A percentile compares a stretch with the other conserved stretches of the same genome.
Evolutionary conservation across 306 rosid genomes (phyloP).

Genomic region (Cucurbita ficifolia): DNA sequence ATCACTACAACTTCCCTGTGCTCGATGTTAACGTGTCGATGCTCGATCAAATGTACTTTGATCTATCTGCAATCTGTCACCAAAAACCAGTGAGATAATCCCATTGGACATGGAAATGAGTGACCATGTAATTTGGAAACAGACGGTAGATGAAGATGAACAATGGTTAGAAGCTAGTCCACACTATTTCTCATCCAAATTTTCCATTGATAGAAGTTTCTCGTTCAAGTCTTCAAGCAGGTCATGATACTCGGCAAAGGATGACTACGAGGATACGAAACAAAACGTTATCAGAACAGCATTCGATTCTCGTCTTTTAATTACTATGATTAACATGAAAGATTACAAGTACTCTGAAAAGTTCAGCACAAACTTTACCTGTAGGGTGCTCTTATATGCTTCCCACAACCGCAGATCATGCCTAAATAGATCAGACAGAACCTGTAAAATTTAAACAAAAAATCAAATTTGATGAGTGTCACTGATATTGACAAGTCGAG

Average conservation of each 20-base stretch:
- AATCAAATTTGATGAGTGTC: conserved; percentile 1
- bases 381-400: conserved; percentile 63
- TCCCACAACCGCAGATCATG: conserved; percentile 75
- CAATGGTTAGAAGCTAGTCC: conserved; percentile 7
- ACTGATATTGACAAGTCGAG: neutral
- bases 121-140: conserved; percentile 12
- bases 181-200: conserved; percentile 22
- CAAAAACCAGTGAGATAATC: neutral
- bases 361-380: conserved; percentile 31
- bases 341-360: neutral
- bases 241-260: conserved; percentile 61
- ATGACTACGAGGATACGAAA: conserved; percentile 37
- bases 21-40: neutral
- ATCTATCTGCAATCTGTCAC: neutral
- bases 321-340: neutral
- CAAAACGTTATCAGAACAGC: neutral
- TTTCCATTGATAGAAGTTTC: conserved; percentile 41
- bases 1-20: neutral
- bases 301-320: neutral
- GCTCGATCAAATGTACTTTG: neutral
- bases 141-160: conserved; percentile 8
- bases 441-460: conserved; percentile 28
- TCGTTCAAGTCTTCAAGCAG: conserved; percentile 61
- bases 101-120: neutral
- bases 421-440: conserved; percentile 72